Percentiles rank a stretch among this genome's conserved stretches.
These are phyloP conservation scores for Lumnitzera littorea DNA, from an alignment of 345 rosid species.

Conservation along the genomic window DNA sequence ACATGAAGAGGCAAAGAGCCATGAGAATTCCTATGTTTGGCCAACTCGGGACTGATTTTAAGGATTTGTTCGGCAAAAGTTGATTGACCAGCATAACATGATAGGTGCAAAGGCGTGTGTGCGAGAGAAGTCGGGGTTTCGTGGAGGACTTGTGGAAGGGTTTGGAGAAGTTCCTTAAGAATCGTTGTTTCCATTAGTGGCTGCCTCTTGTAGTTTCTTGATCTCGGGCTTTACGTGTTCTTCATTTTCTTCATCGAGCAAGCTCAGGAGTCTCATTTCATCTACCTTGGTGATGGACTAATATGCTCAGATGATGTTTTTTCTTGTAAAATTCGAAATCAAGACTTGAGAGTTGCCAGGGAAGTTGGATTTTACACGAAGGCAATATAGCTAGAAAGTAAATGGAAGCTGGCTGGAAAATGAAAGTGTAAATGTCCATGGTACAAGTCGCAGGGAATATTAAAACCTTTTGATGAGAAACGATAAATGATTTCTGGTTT, in stretches of 20 bases:
- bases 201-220: slow-evolving; percentile 14
- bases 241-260: slow-evolving; percentile 4
- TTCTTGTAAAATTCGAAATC: no score
- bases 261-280: slow-evolving; percentile 10
- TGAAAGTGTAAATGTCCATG: no score
- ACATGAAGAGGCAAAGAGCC: slow-evolving; percentile 19
- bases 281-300: no score
- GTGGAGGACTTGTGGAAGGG: slow-evolving; percentile 8
- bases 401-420: no score
- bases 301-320: no score
- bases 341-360: no score
- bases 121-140: neutral
- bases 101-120: slow-evolving; percentile 12
- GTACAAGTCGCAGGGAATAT: no score
- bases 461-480: no score
- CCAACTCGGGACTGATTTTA: slow-evolving; percentile 9
- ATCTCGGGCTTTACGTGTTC: neutral
- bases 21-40: slow-evolving; percentile 4
- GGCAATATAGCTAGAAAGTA: no score
- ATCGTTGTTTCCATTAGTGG: slow-evolving; percentile 7
- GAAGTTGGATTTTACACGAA: no score
- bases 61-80: slow-evolving; percentile 13
- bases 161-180: slow-evolving; percentile 10
- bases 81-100: slow-evolving; percentile 16
- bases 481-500: no score